Base-by-base conservation (phyloP, 805 yeast genomes). In the Yarrowia hollandica region DNA sequence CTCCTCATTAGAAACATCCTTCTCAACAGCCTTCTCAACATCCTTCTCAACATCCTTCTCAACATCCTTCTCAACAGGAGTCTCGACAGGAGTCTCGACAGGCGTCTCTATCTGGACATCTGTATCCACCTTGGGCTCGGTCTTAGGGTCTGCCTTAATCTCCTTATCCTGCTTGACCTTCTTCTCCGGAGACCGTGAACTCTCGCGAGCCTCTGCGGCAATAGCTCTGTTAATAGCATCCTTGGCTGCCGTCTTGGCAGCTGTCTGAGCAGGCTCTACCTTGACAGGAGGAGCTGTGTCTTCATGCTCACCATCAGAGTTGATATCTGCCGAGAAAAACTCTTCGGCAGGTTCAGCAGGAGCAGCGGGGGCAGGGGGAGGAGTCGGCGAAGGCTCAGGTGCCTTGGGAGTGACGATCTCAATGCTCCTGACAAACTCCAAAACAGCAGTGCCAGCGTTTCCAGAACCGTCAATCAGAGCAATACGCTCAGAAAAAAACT, bases 401-500 rank as follows among this genome's bases (percentile, higher is more conserved):
- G 50, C 38, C 38, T 31, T 28, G 19, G 58, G 44, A 5, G 10
- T 19, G 5, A 23, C 44, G 5, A 39, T 60, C 33, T 61, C 61
- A 15, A 35, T 48, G 9, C 18, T 56, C 19, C 61, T 6, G 12
- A 26, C 46, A 37, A 39, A 50, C 30, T 31, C 42, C 35, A 55
- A 10, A 12, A 55, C 41, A 7, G 48, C n/a, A 11, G 56, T 59
- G 18, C 42, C 60, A 21, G 61, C 62, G 4, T 42, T 60, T 2
- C 39, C 68, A 11, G 67, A 34, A 2, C 66, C 70, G 23, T 80
- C 79, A 9, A 82, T 67, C 59, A 80, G 83, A 54, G 79, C 77
- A 25, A 85, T 71, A 61, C 82, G 83, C n/a, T 79, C 86, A 61
- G 83, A 69, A 68, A 85, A 84, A 65, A 79, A 84, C 65, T 81